Evolutionary conservation across 768 basidiomycete species (phyloP).

Genomic region (Artomyces pyxidatus): DNA sequence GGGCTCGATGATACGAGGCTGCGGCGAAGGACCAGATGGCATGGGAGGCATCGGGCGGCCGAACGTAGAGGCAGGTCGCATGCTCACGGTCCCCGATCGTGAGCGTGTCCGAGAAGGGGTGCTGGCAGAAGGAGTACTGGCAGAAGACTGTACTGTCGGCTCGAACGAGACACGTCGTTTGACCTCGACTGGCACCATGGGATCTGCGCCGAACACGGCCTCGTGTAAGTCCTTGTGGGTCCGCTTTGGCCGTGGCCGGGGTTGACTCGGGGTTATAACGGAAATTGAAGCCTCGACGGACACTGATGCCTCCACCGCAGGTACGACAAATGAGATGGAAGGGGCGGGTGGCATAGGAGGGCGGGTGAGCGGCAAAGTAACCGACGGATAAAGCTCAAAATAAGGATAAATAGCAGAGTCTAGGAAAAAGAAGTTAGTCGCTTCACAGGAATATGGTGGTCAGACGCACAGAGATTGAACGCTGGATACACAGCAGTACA

Average conservation of each 20-base stretch:
- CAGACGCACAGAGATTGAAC: conserved; percentile 18
- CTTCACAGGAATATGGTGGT: not conserved
- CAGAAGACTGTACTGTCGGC: too few species aligned
- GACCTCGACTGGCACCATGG: too few species aligned
- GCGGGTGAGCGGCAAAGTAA: not conserved
- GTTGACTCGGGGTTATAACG: too few species aligned
- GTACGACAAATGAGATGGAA: too few species aligned
- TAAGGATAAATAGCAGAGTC: conserved; percentile 21
- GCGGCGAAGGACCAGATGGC: conserved; percentile 5
- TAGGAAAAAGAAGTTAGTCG: conserved; percentile 2
- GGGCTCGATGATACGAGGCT: conserved; percentile 4
- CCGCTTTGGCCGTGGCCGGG: too few species aligned
- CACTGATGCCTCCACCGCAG: too few species aligned
- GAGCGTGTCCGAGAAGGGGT: conserved; percentile 7
- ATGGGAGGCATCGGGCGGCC: conserved; percentile 7
- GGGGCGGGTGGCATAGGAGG: too few species aligned
- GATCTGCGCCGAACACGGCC: too few species aligned
- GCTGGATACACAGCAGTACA: conserved; percentile 16
- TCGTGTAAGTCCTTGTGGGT: too few species aligned
- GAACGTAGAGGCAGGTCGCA: conserved; percentile 3
- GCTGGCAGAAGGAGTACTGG: too few species aligned
- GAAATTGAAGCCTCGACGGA: too few species aligned
- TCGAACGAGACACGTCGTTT: too few species aligned
- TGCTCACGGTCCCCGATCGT: conserved; percentile 15
- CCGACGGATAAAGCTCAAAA: conserved; percentile 18